phyloP scores from a whole-genome alignment of 768 basidiomycete species.

The Lyophyllum decastes region DNA sequence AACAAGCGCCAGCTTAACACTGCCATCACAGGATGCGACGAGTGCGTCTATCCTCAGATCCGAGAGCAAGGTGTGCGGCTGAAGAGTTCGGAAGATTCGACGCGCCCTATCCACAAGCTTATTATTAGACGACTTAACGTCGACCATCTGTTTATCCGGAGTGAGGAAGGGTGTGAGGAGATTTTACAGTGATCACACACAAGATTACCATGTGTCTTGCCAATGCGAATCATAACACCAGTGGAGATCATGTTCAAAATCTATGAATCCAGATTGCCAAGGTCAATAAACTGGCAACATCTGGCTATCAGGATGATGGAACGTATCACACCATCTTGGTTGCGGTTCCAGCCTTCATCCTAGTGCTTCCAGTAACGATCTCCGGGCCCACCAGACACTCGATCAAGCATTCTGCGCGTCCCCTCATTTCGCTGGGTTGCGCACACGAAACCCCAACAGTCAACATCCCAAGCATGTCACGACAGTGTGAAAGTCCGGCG shows the following conservation, averaged over 20 bases:
- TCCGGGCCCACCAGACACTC: slow-evolving; percentile 33
- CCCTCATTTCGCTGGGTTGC: slow-evolving; percentile 26
- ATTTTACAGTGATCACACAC: slow-evolving; percentile 14
- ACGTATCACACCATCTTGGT: slow-evolving; percentile 32
- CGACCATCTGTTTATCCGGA: slow-evolving; percentile 31
- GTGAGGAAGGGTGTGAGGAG: not conserved
- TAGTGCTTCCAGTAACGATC: slow-evolving; percentile 33
- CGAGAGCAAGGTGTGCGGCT: slow-evolving; percentile 17
- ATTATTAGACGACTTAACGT: slow-evolving; percentile 30
- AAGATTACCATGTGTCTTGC: slow-evolving; percentile 36
- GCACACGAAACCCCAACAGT: slow-evolving; percentile 31
- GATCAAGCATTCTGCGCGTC: slow-evolving; percentile 26
- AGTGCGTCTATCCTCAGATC: slow-evolving; percentile 30
- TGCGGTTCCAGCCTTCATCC: slow-evolving; percentile 38
- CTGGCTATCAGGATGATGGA: not conserved
- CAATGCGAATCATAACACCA: slow-evolving; percentile 32
- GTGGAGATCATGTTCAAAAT: slow-evolving; percentile 39
- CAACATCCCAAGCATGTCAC: slow-evolving; percentile 20
- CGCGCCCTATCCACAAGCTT: slow-evolving; percentile 31
- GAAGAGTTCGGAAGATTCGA: slow-evolving; percentile 30
- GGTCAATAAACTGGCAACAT: not conserved
- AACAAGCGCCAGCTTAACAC: slow-evolving; percentile 33
- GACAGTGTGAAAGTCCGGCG: slow-evolving; percentile 27
- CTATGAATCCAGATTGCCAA: slow-evolving; percentile 6
- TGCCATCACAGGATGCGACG: slow-evolving; percentile 27